Conservation (phyloP, 1,284 basidiomycete species). For the Agroathelia rolfsii region DNA sequence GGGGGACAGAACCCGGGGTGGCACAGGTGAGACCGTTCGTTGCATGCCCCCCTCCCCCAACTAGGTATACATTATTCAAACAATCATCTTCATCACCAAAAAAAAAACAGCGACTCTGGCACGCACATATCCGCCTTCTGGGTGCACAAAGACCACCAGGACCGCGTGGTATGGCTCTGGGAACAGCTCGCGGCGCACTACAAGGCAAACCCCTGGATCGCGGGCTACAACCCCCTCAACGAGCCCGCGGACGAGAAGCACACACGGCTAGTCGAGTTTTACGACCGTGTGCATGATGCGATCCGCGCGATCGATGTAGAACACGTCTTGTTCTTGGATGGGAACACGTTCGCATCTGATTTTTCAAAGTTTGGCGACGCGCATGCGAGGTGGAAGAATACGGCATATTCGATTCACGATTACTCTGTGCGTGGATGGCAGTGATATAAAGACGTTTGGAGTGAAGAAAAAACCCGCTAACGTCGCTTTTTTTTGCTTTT, state of each 20-base stretch:
- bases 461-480: too few relatives aligned
- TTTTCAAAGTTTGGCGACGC: constrained; percentile 64
- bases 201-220: constrained; percentile 57
- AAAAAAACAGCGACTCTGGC: too few relatives aligned
- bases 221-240: constrained; percentile 68
- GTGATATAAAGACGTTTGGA: too few relatives aligned
- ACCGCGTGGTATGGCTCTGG: constrained; percentile 64
- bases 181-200: constrained; percentile 56
- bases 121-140: constrained; percentile 48
- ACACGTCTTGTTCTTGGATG: constrained; percentile 60
- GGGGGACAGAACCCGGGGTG: constrained; percentile 42
- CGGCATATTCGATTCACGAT: constrained; percentile 71
- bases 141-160: constrained; percentile 71
- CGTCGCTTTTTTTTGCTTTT: neutral
- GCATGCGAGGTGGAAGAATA: constrained; percentile 46
- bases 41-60: too few relatives aligned
- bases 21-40: constrained; percentile 36
- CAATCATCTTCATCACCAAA: too few relatives aligned
- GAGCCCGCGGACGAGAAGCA: constrained; percentile 61
- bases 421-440: constrained; percentile 27
- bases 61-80: too few relatives aligned
- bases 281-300: constrained; percentile 52
- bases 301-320: constrained; percentile 56
- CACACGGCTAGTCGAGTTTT: constrained; percentile 45
- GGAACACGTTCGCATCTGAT: constrained; percentile 70